Percentiles rank a stretch among this genome's conserved stretches.
Evolutionary conservation across 2,329 filamentous ascomycete genomes (phyloP).

Genomic region (Talaromyces sp.): DNA sequence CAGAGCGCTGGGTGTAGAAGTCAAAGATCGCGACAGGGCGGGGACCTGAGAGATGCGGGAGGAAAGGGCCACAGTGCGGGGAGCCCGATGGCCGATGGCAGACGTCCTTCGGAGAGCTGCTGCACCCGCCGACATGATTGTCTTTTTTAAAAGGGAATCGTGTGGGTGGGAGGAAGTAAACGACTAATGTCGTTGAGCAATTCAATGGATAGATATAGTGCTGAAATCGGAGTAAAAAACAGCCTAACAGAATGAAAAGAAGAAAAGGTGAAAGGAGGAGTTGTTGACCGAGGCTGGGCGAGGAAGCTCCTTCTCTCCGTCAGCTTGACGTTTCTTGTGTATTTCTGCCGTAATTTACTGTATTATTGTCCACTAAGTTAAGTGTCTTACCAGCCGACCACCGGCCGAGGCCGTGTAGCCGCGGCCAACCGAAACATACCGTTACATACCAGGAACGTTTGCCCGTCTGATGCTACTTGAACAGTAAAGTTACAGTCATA

Average conservation of each 20-base stretch:
- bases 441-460: not conserved
- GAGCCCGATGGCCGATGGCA: conserved; percentile 38
- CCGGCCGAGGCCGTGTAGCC: not conserved
- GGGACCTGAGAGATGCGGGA: conserved; percentile 45
- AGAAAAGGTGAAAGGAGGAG: not conserved
- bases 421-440: conserved; percentile 16
- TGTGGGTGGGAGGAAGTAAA: not conserved
- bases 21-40: conserved; percentile 32
- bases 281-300: conserved; percentile 8
- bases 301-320: conserved; percentile 9
- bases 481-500: not conserved
- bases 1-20: conserved; percentile 22
- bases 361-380: not conserved
- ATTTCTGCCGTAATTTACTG: not conserved
- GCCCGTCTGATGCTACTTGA: not conserved
- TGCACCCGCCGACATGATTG: conserved; percentile 37
- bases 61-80: conserved; percentile 40
- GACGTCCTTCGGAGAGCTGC: conserved; percentile 38
- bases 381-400: not conserved
- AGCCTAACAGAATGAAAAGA: conserved; percentile 2
- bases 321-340: conserved; percentile 11
- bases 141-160: not conserved
- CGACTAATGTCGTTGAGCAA: not conserved
- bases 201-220: conserved; percentile 1
- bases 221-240: not conserved